These are phyloP conservation scores for Brasilioporus rufonigricans DNA, from an alignment of 768 basidiomycete species.

Conservation along the genomic window DNA sequence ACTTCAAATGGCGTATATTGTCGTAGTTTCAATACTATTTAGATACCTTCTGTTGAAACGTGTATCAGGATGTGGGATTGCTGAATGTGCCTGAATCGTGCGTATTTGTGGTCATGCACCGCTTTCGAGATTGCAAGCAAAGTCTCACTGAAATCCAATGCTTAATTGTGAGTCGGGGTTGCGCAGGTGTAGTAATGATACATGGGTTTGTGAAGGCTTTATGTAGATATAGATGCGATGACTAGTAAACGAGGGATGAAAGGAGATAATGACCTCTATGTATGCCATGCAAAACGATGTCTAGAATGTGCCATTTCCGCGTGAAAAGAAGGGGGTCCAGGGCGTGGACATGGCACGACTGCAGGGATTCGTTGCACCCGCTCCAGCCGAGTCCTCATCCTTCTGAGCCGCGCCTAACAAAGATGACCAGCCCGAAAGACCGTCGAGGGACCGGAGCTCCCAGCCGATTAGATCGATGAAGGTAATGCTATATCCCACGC, in stretches of 20 bases:
- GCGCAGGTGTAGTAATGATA: neutral
- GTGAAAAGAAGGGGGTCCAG: neutral
- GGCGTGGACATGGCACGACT: neutral
- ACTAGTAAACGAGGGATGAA: neutral
- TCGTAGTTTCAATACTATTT: too few species aligned
- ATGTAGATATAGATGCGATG: neutral
- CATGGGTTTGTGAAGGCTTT: neutral
- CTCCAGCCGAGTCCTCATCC: neutral
- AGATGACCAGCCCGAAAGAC: too few species aligned
- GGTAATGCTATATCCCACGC: neutral
- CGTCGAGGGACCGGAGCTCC: conserved; percentile 1
- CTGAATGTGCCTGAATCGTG: too few species aligned
- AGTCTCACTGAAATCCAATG: neutral
- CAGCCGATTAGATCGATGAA: neutral
- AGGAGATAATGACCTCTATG: conserved; percentile 6
- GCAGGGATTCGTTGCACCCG: neutral
- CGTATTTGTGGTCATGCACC: too few species aligned
- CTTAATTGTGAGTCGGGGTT: conserved; percentile 4
- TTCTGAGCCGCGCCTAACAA: neutral
- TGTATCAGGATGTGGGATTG: too few species aligned
- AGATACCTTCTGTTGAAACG: too few species aligned
- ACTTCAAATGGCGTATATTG: too few species aligned
- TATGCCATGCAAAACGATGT: conserved; percentile 4
- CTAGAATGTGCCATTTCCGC: neutral
- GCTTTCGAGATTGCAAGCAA: too few species aligned